Conservation (phyloP, 129 eudicot genomes). For the Sambucus nigra region DNA sequence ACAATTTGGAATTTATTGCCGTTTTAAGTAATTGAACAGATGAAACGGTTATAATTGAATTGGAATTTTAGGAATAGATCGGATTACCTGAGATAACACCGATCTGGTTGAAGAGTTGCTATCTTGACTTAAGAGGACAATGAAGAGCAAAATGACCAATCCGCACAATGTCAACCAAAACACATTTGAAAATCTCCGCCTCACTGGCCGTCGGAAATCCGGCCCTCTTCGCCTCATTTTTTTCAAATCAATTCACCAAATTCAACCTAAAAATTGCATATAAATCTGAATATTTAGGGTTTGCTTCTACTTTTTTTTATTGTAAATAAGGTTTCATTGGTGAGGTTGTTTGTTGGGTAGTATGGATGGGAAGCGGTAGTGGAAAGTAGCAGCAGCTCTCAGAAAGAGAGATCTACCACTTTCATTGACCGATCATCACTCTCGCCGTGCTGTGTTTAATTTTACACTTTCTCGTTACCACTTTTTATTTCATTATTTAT, state of each 20-base stretch:
- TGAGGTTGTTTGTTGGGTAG: neutral
- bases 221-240: constrained; percentile 65
- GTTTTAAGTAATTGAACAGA: neutral
- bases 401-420: neutral
- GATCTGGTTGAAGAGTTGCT: constrained; percentile 54
- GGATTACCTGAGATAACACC: constrained; percentile 47
- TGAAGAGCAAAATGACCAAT: constrained; percentile 44
- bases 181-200: constrained; percentile 64
- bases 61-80: neutral
- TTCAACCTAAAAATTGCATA: no score
- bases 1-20: neutral
- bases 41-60: neutral
- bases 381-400: neutral
- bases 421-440: neutral
- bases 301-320: no score
- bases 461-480: no score
- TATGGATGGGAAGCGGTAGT: neutral
- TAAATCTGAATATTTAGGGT: neutral
- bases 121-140: constrained; percentile 60
- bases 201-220: constrained; percentile 58
- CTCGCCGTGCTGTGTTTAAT: neutral
- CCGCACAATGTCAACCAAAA: constrained; percentile 70
- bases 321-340: no score
- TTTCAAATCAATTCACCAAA: constrained; percentile 2
- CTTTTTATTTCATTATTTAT: no score